Conservation (phyloP, 1,284 basidiomycete genomes). For the Malassezia japonica region DNA sequence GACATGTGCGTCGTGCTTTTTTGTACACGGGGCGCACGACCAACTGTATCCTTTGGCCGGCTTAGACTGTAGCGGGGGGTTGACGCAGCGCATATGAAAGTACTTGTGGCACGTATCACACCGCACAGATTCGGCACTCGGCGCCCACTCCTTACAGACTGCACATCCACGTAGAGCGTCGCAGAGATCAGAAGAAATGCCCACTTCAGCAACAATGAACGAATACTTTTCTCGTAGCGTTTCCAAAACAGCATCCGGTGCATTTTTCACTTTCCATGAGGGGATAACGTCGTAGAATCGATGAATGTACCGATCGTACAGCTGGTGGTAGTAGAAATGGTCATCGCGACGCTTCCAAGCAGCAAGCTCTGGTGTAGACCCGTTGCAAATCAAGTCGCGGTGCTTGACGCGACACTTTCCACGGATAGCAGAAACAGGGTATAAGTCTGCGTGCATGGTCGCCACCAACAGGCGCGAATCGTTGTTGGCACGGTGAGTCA, state of each 20-base stretch:
- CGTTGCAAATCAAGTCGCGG: slow-evolving; percentile 69
- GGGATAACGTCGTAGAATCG: slow-evolving; percentile 94
- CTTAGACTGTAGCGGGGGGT: slow-evolving; percentile 84
- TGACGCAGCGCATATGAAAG: slow-evolving; percentile 91
- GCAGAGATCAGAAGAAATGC: slow-evolving; percentile 79
- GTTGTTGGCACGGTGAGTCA: slow-evolving; percentile 69
- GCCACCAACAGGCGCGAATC: slow-evolving; percentile 82
- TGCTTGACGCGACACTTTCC: slow-evolving; percentile 85
- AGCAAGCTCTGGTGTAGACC: slow-evolving; percentile 59
- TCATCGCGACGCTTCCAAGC: slow-evolving; percentile 93
- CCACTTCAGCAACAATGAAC: slow-evolving; percentile 86
- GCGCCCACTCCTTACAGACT: slow-evolving; percentile 76
- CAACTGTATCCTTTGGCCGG: slow-evolving; percentile 94
- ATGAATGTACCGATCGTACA: slow-evolving; percentile 95
- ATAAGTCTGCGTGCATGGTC: slow-evolving; percentile 88
- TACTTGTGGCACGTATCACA: slow-evolving; percentile 87
- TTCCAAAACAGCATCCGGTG: slow-evolving; percentile 45
- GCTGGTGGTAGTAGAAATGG: slow-evolving; percentile 83
- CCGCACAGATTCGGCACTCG: slow-evolving; percentile 75
- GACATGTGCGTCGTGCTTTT: slow-evolving; percentile 56
- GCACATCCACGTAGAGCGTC: slow-evolving; percentile 75
- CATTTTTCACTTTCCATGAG: slow-evolving; percentile 72
- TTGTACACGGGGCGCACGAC: slow-evolving; percentile 88
- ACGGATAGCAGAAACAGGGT: slow-evolving; percentile 80
- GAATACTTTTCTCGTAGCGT: slow-evolving; percentile 71